Conservation (phyloP, 2,329 filamentous ascomycete genomes). For the Monilinia polystroma region DNA sequence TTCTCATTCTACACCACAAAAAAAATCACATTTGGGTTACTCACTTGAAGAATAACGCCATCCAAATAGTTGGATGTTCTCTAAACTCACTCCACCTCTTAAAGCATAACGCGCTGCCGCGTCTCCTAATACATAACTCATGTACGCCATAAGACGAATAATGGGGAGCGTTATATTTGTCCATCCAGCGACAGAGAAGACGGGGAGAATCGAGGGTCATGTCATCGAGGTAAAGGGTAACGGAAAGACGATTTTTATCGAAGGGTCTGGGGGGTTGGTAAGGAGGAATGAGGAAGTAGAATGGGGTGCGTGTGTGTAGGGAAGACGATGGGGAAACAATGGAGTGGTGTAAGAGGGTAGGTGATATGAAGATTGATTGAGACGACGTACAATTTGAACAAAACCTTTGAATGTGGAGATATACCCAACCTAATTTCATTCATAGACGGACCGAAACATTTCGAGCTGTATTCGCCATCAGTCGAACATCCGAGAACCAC, state of each 20-base stretch:
- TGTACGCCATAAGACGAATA: constrained; percentile 54
- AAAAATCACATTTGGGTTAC: constrained; percentile 25
- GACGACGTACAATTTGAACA: constrained; percentile 53
- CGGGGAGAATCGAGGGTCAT: constrained; percentile 39
- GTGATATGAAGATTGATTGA: no score
- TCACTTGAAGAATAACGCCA: constrained; percentile 53
- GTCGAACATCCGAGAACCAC: constrained; percentile 10
- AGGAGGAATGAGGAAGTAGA: not conserved
- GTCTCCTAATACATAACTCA: constrained; percentile 53
- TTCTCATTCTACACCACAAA: not conserved
- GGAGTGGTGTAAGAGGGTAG: not conserved
- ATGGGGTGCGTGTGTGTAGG: no score
- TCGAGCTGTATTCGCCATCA: constrained; percentile 43
- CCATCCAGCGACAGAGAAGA: constrained; percentile 40
- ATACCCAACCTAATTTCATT: constrained; percentile 48
- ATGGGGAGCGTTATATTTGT: constrained; percentile 35
- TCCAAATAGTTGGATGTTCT: constrained; percentile 52
- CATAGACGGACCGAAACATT: constrained; percentile 48
- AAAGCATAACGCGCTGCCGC: constrained; percentile 50
- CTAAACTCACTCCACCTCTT: constrained; percentile 51
- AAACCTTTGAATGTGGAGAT: constrained; percentile 49
- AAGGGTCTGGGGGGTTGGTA: constrained; percentile 46
- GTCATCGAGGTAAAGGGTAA: constrained; percentile 53
- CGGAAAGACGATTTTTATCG: constrained; percentile 54
- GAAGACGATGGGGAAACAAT: not conserved